Evolutionary conservation across 2,329 filamentous ascomycete species (phyloP), one percentile per base, ranked within the genome.

Genomic region (Grosmannia clavigera): DNA sequence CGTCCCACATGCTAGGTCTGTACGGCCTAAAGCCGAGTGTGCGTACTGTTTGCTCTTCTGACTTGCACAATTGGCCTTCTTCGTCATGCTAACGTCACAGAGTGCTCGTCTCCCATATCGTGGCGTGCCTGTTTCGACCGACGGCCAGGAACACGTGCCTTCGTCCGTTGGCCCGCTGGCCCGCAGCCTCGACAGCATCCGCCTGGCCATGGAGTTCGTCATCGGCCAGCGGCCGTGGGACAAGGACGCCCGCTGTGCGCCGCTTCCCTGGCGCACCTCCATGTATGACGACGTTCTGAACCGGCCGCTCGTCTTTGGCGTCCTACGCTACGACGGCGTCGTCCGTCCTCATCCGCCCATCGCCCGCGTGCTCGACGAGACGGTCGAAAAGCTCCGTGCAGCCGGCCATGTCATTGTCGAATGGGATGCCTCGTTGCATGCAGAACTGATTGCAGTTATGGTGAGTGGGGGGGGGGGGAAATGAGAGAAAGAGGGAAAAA

Each of bases 151-250:
- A 27, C 63, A 65, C 33, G 60, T 65, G 0, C 63, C 61, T 3
- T 86, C 83, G 0, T 82, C 87, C 0, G 77, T 88, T 5, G 86
- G 87, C 0, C 83, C 86, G 0, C 67, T 90, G 16, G 80, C 80
- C 0, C 80, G 80, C 0, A 82, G 79, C 1, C 71, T 80, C 1
- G 74, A 76, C 1, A 79, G 78, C 0, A 65, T 88, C 12, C 77
- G 76, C 35, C 68, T 87, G 1, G 60, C 57, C 1, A 76, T 83
- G 3, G 78, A 81, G 65, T 72, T 77, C 0, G 67, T 88, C 1
- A 70, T 90, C 1, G 74, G 73, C 11, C 76, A 77, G 25, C 65
- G 81, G 57, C 87, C 87, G 0, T 90, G 86, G 87, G 1, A 72
- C 79, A 63, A 75, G 76, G 87, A 90, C n/a, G 67, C 86, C 84